Evolutionary conservation across 164 flowering plant genomes (phyloP).

Genomic region (Aristolochia contorta): DNA sequence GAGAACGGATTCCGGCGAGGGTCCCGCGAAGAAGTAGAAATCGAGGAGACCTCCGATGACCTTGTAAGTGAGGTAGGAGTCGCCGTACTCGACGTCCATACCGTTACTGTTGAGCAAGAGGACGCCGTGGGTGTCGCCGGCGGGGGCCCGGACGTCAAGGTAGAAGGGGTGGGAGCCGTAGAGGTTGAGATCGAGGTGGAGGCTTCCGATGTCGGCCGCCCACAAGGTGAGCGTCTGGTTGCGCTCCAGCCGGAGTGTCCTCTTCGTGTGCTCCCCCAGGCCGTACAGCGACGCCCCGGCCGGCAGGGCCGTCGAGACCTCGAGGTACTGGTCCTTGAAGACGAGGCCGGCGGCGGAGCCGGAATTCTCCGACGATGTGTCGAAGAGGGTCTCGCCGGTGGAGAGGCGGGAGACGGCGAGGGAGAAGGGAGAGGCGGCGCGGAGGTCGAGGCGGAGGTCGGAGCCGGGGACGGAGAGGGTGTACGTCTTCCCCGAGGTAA

Average conservation of each 20-base stretch:
- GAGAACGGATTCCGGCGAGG: slow-evolving; percentile 21
- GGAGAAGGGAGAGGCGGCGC: slow-evolving; percentile 11
- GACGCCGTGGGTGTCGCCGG: slow-evolving; percentile 45
- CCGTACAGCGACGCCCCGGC: slow-evolving; percentile 52
- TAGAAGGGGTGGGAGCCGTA: slow-evolving; percentile 89
- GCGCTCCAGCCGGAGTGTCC: slow-evolving; percentile 32
- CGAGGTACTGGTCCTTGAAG: slow-evolving; percentile 74
- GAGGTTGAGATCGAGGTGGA: slow-evolving; percentile 37
- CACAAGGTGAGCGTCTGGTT: slow-evolving; percentile 54
- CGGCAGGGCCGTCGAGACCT: slow-evolving; percentile 56
- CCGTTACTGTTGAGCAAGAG: slow-evolving; percentile 36
- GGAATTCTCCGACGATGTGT: slow-evolving; percentile 12
- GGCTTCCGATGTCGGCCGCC: slow-evolving; percentile 52
- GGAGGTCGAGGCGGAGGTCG: slow-evolving; percentile 21
- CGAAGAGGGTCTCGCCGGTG: slow-evolving; percentile 21
- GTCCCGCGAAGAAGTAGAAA: slow-evolving; percentile 31
- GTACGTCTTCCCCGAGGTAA: not conserved
- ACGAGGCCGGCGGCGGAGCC: slow-evolving; percentile 28
- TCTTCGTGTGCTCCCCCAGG: slow-evolving; percentile 81
- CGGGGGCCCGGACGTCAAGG: slow-evolving; percentile 45
- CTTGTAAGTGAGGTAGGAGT: slow-evolving; percentile 22
- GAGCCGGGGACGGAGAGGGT: slow-evolving; percentile 14
- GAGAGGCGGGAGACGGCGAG: slow-evolving; percentile 19
- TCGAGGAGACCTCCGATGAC: slow-evolving; percentile 30
- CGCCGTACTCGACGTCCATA: slow-evolving; percentile 25